phyloP scores from a whole-genome alignment of 208 protist genomes.

The Trypanosomatidae sp. region DNA sequence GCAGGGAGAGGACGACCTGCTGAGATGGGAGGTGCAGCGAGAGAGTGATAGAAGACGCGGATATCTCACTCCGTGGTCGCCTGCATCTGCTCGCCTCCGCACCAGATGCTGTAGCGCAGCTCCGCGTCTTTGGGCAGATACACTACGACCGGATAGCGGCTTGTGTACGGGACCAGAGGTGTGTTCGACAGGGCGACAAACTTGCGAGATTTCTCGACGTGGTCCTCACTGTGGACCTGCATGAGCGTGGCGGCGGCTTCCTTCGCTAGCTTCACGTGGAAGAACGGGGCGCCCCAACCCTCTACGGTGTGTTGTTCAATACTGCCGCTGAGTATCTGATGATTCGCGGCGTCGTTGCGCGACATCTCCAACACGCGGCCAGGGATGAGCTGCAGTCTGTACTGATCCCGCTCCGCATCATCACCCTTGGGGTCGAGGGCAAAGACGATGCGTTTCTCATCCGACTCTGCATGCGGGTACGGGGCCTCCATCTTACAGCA shows the following conservation, averaged over 20 bases:
- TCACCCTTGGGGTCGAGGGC: constrained; percentile 43
- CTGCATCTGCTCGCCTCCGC: constrained; percentile 23
- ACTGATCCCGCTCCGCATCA: constrained; percentile 33
- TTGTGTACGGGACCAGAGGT: constrained; percentile 51
- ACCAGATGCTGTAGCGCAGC: constrained; percentile 67
- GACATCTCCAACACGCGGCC: constrained; percentile 35
- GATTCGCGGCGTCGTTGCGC: constrained; percentile 25
- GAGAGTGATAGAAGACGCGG: neutral
- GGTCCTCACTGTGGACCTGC: constrained; percentile 15
- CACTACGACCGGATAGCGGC: constrained; percentile 56
- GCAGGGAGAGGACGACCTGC: neutral
- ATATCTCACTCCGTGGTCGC: constrained; percentile 24
- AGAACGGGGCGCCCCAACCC: constrained; percentile 35
- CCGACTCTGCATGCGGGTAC: constrained; percentile 38
- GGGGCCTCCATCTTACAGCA: constrained; percentile 32
- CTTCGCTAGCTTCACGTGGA: constrained; percentile 39
- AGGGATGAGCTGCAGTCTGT: constrained; percentile 60
- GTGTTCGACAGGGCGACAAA: constrained; percentile 41
- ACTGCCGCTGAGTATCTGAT: constrained; percentile 28
- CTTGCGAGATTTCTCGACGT: constrained; percentile 20
- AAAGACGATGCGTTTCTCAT: constrained; percentile 54
- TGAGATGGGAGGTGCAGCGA: neutral
- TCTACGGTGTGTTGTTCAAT: constrained; percentile 30
- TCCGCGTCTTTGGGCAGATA: constrained; percentile 62
- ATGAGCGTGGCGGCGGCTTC: constrained; percentile 24